Conservation (phyloP, 805 yeast genomes). For the Pichia californica region DNA sequence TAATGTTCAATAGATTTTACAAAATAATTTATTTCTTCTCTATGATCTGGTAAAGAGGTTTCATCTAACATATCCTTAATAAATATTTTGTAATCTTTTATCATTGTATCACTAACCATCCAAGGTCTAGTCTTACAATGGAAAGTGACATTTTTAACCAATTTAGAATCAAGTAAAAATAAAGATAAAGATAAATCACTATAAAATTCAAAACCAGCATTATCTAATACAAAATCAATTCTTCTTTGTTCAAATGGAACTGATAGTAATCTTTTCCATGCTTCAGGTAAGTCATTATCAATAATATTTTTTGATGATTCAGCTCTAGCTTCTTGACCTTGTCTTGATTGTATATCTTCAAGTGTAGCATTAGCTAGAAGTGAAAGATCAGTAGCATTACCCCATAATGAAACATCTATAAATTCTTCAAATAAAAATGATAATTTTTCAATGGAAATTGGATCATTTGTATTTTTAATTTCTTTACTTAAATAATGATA, state of each 20-base stretch:
- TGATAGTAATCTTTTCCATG: conserved; percentile 48
- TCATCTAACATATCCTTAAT: conserved; percentile 49
- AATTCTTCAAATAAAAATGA: conserved; percentile 71
- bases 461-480: neutral
- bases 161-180: conserved; percentile 63
- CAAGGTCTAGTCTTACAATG: conserved; percentile 93
- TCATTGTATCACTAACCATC: conserved; percentile 96
- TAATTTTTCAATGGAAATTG: conserved; percentile 36
- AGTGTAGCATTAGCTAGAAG: conserved; percentile 80
- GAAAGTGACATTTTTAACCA: conserved; percentile 57
- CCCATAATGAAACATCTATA: conserved; percentile 89
- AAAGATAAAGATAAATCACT: conserved; percentile 69
- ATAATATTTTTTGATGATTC: conserved; percentile 74
- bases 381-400: conserved; percentile 94
- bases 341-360: conserved; percentile 86
- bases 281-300: conserved; percentile 62
- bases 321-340: conserved; percentile 82
- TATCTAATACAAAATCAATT: conserved; percentile 82
- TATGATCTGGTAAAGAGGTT: conserved; percentile 42
- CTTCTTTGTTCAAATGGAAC: conserved; percentile 34
- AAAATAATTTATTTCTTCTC: conserved; percentile 42
- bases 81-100: conserved; percentile 64
- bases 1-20: conserved; percentile 40
- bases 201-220: conserved; percentile 91
- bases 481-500: conserved; percentile 36